Evolutionary conservation across 495 filamentous ascomycete genomes (phyloP), one percentile per base, ranked within the genome.

Genomic region (Tuber aestivum): DNA sequence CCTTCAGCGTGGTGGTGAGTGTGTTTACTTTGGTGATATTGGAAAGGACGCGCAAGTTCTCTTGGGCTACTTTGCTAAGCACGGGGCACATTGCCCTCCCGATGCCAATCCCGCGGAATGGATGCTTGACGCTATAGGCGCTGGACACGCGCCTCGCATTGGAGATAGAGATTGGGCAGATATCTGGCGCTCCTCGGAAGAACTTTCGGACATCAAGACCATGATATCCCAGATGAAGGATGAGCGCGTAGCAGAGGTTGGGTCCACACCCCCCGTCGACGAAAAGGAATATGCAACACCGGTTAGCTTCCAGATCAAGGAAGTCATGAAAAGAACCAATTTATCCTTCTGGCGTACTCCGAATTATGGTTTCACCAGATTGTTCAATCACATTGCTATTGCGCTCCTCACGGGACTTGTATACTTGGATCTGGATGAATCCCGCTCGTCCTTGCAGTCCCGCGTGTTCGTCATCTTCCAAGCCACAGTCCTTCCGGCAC

Each of bases 81-180:
- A 88, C 71, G 88, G 87, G 9, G 87, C 85, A 8, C 70, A 81
- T 50, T 89, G 87, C 45, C 85, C 84, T 18, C 73, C 81, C 12
- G 76, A 82, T 70, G 81, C 77, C 44, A 82, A 82, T 75, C 90
- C 92, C 4, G 93, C 93, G 2, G 93, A 96, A 83, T 95, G 89
- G 86, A 95, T 96, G 91, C 88, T 97, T 12, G 94, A 97, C 78
- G 91, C 91, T 1, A 91, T 97, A 41, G 93, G 94, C 45, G 93
- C 93, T 65, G 93, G 92, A 37, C 88, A 89, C 76, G 85, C 89
- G n/a, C 87, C 91, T 23, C 87, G 92, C 4, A 88, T 93, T 65
- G 92, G 92, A 37, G 88, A 91, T 81, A 86, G 87, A 40, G 92
- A 95, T 82, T 95, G 93, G 93, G 91, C 87, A 27, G 92, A 94